phyloP scores from a whole-genome alignment of 208 protist species.

The Crithidia thermophila region DNA sequence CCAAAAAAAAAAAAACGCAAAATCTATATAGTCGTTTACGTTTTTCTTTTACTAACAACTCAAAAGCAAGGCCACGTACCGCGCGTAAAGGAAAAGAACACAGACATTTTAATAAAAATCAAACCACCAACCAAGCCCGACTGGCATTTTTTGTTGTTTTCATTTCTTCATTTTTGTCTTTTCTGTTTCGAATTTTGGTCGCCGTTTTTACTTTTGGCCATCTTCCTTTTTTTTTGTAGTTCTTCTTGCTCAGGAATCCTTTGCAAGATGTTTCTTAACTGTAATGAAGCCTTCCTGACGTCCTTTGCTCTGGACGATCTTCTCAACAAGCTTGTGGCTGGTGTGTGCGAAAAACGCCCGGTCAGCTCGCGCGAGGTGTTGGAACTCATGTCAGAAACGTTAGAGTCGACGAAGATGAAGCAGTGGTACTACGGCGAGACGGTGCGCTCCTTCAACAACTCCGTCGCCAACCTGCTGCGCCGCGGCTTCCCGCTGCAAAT shows the following conservation, averaged over 20 bases:
- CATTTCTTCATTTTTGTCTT: background rate
- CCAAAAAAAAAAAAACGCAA: no score
- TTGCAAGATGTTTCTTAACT: constrained; percentile 26
- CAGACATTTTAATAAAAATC: no score
- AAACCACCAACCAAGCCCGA: no score
- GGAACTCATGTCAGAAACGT: constrained; percentile 24
- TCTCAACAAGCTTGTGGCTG: constrained; percentile 30
- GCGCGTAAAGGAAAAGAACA: no score
- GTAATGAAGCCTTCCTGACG: constrained; percentile 31
- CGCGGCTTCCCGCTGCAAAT: constrained; percentile 36
- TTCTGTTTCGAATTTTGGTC: background rate
- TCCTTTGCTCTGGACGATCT: constrained; percentile 32
- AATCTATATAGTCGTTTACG: no score
- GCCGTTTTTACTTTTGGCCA: background rate
- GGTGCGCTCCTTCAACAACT: constrained; percentile 31
- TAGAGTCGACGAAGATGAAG: constrained; percentile 32
- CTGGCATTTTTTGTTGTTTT: background rate
- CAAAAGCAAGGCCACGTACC: no score
- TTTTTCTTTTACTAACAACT: no score
- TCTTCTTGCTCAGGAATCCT: background rate
- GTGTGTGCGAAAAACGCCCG: constrained; percentile 30
- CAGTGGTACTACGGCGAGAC: constrained; percentile 34
- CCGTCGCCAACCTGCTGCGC: constrained; percentile 24
- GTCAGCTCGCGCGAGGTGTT: constrained; percentile 32
- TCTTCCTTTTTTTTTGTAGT: background rate